Evolutionary conservation across 345 rosid genomes (phyloP).

Genomic region (Eutrema yunnanense): DNA sequence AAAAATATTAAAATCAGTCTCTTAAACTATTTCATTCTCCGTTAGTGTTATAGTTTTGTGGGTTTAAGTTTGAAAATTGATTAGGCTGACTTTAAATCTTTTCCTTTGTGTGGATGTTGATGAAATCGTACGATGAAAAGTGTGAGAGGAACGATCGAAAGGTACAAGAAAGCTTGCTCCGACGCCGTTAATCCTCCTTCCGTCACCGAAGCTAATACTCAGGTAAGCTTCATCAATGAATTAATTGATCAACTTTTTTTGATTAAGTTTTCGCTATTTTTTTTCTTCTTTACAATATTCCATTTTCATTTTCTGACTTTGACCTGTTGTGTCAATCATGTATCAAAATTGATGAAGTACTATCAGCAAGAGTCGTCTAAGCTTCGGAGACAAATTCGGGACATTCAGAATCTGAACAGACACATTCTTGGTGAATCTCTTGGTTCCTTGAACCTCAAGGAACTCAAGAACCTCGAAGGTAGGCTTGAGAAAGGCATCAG

Average conservation of each 20-base stretch:
- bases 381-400: slow-evolving; percentile 67
- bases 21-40: background rate
- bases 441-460: slow-evolving; percentile 52
- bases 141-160: slow-evolving; percentile 75
- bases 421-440: slow-evolving; percentile 81
- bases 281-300: background rate
- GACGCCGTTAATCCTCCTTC: slow-evolving; percentile 60
- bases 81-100: background rate
- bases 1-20: background rate
- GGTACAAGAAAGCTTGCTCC: slow-evolving; percentile 74
- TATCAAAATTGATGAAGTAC: slow-evolving; percentile 32
- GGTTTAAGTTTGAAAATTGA: background rate
- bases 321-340: background rate
- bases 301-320: background rate
- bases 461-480: slow-evolving; percentile 71
- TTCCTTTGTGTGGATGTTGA: background rate
- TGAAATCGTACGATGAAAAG: slow-evolving; percentile 34
- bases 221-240: slow-evolving; percentile 34
- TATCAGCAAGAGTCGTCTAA: slow-evolving; percentile 92
- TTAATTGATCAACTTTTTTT: background rate
- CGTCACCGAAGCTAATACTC: slow-evolving; percentile 75
- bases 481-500: slow-evolving; percentile 78
- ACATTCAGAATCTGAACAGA: slow-evolving; percentile 72
- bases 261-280: background rate
- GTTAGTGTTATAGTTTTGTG: background rate